phyloP scores from a whole-genome alignment of 2,329 filamentous ascomycete species.

The Monilinia polystroma region DNA sequence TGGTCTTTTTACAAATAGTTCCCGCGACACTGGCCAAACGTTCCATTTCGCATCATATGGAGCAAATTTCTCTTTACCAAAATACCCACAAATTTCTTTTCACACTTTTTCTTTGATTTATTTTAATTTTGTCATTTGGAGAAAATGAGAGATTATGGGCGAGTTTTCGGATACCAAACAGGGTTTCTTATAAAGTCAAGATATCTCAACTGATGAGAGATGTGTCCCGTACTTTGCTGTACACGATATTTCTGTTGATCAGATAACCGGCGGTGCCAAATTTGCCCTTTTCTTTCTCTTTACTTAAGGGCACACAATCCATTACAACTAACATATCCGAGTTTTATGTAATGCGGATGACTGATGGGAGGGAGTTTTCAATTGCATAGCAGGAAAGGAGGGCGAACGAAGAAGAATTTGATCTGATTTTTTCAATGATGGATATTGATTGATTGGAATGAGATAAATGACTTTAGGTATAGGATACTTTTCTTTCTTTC shows the following conservation, averaged over 20 bases:
- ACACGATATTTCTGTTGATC: conserved; percentile 5
- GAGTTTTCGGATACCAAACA: conserved; percentile 5
- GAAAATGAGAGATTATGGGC: background rate
- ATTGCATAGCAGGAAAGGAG: conserved; percentile 6
- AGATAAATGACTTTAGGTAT: conserved; percentile 1
- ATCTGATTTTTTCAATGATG: conserved; percentile 7
- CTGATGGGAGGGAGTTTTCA: background rate
- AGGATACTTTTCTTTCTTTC: background rate
- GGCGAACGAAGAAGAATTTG: background rate
- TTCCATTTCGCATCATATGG: conserved; percentile 6
- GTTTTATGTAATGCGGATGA: conserved; percentile 7
- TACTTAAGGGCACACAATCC: conserved; percentile 1
- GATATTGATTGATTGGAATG: conserved; percentile 12
- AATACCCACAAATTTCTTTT: conserved; percentile 18
- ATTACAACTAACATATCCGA: background rate
- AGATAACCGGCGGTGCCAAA: background rate
- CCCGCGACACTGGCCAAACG: conserved; percentile 3
- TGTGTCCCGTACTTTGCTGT: conserved; percentile 1
- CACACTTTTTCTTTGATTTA: conserved; percentile 3
- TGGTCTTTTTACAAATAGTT: conserved; percentile 12
- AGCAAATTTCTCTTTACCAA: conserved; percentile 11
- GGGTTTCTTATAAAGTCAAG: conserved; percentile 19
- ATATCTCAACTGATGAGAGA: conserved; percentile 8
- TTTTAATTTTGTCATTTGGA: background rate
- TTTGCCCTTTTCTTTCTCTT: background rate